phyloP scores from a whole-genome alignment of 192 early-diverging fungal genomes.

The Backusella sp. region DNA sequence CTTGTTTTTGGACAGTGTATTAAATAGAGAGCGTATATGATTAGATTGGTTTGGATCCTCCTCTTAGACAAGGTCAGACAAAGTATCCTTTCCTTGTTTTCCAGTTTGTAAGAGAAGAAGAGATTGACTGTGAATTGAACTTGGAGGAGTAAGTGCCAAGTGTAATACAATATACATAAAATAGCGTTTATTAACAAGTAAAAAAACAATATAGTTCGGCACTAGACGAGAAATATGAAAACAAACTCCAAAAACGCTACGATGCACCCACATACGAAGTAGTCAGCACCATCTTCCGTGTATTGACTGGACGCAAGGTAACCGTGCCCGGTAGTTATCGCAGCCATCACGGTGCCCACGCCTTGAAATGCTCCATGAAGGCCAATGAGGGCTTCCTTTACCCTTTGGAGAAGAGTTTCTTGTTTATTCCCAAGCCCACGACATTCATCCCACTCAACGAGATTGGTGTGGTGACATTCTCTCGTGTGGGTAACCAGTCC shows the following conservation, averaged over 20 bases:
- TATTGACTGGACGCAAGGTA: conserved; percentile 75
- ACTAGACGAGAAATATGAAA: conserved; percentile 66
- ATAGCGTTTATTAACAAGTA: not conserved
- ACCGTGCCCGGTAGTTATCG: conserved; percentile 64
- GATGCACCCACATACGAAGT: conserved; percentile 86
- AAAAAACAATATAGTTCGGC: conserved; percentile 47
- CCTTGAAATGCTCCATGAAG: conserved; percentile 94
- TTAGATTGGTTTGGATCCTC: conserved; percentile 89
- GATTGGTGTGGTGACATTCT: conserved; percentile 85
- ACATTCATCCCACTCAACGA: conserved; percentile 85
- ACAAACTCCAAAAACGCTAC: conserved; percentile 77
- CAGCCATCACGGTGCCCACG: conserved; percentile 73
- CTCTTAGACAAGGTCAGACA: conserved; percentile 95
- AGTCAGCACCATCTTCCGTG: conserved; percentile 82
- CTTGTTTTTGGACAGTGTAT: not conserved
- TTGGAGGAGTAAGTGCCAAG: conserved; percentile 61
- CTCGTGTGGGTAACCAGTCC: conserved; percentile 65
- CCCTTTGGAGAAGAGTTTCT: conserved; percentile 89
- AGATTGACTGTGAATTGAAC: conserved; percentile 79
- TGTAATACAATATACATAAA: not conserved
- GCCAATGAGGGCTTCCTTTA: conserved; percentile 95
- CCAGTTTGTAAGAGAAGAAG: conserved; percentile 94
- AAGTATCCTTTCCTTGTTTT: conserved; percentile 93
- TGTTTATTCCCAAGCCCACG: conserved; percentile 95
- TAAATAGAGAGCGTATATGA: not conserved